Base-by-base conservation (phyloP, 441 rosid species). In the Arabidopsis hybrid region DNA sequence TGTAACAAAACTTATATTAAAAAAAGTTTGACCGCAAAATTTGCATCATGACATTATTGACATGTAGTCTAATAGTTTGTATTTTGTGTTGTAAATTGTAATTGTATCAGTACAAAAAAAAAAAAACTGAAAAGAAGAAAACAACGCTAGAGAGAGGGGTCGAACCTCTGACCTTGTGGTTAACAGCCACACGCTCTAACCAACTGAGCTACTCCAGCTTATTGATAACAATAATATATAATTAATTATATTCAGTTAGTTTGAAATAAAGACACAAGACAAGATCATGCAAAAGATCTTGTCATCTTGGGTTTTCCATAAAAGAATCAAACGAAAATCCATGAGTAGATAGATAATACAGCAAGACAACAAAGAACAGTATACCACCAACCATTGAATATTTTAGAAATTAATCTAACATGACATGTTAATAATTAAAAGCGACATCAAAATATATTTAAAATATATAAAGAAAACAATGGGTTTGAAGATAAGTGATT, bases 131-230 rank as follows among this genome's bases (percentile, higher is more conserved):
- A 21, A 21, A 21, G 0, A 21, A 21, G 26, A 14, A 14, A 13
- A 36, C 2, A 1, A 7, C 83, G 87, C 84, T 78, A 75, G 83
- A 87, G 52, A 82, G 78, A 87, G 87, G 86, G 82, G 10, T 87
- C 60, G 88, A 85, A 87, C 89, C 83, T 84, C 78, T 82, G 85
- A 85, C 87, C 87, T 82, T 85, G 88, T 85, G 88, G 13, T 40
- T 2, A 29, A 26, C 29, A 86, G 85, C 88, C 89, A 85, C 87
- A 84, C 89, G 88, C 88, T 82, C 88, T 85, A 87, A 72, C 88
- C 89, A 80, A 65, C 89, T 83, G 89, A 85, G 89, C 87, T 87
- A 83, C 83, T 72, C 51, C 58, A 68, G 72, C 83, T 21, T 21
- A 21, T 21, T 21, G 26, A 21, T 21, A 21, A 21, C 26, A 21